Evolutionary conservation across 345 rosid genomes (phyloP), one percentile per base, ranked within the genome.

Genomic region (Eucalyptus cloeziana): DNA sequence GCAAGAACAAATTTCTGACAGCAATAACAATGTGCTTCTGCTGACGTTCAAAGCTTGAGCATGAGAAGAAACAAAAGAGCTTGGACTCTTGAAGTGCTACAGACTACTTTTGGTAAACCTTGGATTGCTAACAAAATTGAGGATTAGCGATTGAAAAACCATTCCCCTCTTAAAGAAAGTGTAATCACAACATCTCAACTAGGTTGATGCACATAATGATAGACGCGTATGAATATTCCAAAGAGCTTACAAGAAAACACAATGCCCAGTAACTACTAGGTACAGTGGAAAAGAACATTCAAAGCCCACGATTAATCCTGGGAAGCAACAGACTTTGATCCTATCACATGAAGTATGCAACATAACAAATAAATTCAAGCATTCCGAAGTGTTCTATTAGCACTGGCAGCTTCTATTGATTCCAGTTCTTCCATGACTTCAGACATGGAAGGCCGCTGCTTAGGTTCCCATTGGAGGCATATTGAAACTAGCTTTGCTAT

Each of bases 371-470:
- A 24, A 58, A 58, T 58, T 58, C n/a, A 58, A 22, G 64, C 64
- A 0, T 58, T 10, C 64, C 7, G 1, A 2, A 25, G 13, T 11
- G 1, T 58, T 25, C 13, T 0, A 9, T 24, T 10, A 25, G 7
- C 64, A 83, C 8, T 1, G 86, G 51, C 10, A 64, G 67, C 88
- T 22, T 76, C 67, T 9, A 89, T 44, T 44, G 76, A 50, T 71
- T 86, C 40, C 25, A 89, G 69, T 56, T 24, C 24, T 40, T 71
- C 45, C 44, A 76, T 37, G 3, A 86, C 88, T 86, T 86, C 30
- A 4, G 21, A 69, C 86, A 89, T 86, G 25, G 88, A 51, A n/a
- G 86, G 90, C 43, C 80, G 76, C 5, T 17, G 15, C 13, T 5
- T 13, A 13, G 40, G 67, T 14, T 37, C 10, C 13, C 0, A 2